phyloP scores from a whole-genome alignment of 495 filamentous ascomycete species.

The Aspergillus sclerotiicarbonarius region DNA sequence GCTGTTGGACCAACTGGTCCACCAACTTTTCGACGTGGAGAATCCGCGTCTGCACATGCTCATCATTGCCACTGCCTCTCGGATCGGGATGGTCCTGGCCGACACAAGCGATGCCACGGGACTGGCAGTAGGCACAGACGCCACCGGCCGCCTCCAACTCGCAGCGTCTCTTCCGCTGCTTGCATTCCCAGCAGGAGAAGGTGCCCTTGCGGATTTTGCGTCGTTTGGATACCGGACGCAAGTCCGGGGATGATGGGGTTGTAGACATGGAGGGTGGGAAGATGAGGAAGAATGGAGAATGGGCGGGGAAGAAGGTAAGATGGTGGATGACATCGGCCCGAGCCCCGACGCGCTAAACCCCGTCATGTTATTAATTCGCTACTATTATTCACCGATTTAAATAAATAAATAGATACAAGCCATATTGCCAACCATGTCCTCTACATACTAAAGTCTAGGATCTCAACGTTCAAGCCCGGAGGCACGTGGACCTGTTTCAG shows the following conservation, averaged over 20 bases:
- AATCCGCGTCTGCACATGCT: slow-evolving; percentile 15
- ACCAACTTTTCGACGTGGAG: slow-evolving; percentile 24
- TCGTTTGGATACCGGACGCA: not conserved
- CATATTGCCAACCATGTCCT: not conserved
- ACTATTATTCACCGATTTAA: no score
- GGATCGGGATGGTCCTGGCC: slow-evolving; percentile 24
- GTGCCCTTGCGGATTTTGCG: slow-evolving; percentile 9
- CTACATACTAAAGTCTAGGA: slow-evolving; percentile 13
- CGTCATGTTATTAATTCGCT: no score
- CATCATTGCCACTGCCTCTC: not conserved
- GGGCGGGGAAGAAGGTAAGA: not conserved
- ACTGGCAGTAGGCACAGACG: slow-evolving; percentile 4
- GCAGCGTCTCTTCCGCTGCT: slow-evolving; percentile 11
- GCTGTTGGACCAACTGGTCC: slow-evolving; percentile 16
- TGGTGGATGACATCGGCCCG: not conserved
- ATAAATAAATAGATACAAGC: no score
- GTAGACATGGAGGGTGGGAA: not conserved
- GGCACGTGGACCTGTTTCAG: slow-evolving; percentile 19
- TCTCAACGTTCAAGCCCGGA: slow-evolving; percentile 17
- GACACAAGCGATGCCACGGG: not conserved
- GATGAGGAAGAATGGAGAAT: not conserved
- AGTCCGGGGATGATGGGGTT: not conserved
- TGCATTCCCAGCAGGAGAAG: slow-evolving; percentile 12
- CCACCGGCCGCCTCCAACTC: not conserved
- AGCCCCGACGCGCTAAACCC: no score